phyloP scores from a whole-genome alignment of 2,329 filamentous ascomycete species.

The Hymenoscyphus scutula region DNA sequence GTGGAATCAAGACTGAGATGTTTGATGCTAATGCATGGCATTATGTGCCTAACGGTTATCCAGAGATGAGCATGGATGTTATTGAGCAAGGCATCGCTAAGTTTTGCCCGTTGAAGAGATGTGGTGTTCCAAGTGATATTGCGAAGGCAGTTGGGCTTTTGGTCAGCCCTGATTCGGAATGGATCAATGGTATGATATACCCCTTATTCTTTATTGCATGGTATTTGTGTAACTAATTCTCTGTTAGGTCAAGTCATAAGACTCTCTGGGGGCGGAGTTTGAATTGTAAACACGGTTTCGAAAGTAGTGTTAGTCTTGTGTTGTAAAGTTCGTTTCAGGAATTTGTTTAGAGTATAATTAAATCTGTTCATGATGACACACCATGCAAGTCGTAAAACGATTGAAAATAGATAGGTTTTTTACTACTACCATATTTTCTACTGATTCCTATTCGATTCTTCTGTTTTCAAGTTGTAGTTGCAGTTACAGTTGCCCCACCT shows the following conservation, averaged over 20 bases:
- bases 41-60: constrained; percentile 56
- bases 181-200: constrained; percentile 53
- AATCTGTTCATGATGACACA: too few species aligned
- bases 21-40: constrained; percentile 64
- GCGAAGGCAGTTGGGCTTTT: constrained; percentile 41
- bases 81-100: constrained; percentile 54
- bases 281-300: background rate
- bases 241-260: constrained; percentile 28
- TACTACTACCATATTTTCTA: too few species aligned
- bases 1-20: constrained; percentile 65
- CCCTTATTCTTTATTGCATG: background rate
- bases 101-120: constrained; percentile 56
- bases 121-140: constrained; percentile 57
- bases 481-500: too few species aligned
- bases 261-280: constrained; percentile 26
- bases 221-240: constrained; percentile 5
- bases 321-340: background rate
- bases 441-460: too few species aligned
- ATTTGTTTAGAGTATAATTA: background rate
- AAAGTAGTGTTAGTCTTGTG: background rate
- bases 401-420: too few species aligned
- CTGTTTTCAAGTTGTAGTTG: too few species aligned
- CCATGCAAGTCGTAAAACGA: too few species aligned
- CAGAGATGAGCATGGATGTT: constrained; percentile 52
- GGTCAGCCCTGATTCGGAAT: constrained; percentile 57